phyloP scores from a whole-genome alignment of 148 eudicot genomes.

The Camellia japonica region DNA sequence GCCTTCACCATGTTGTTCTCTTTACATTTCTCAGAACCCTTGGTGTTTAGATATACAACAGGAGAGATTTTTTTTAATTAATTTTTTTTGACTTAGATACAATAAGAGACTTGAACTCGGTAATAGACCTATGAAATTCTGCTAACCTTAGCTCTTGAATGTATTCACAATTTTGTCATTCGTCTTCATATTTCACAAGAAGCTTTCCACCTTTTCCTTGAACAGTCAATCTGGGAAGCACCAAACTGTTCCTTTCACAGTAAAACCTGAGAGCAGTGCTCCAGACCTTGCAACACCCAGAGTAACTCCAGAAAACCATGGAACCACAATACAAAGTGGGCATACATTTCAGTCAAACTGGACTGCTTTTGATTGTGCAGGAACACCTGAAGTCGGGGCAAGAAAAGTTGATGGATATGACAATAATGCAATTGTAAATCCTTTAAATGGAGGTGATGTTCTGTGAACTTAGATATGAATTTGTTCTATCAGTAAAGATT shows the following conservation, averaged over 20 bases:
- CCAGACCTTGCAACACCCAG: constrained; percentile 67
- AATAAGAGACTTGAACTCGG: too few relatives aligned
- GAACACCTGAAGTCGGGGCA: constrained; percentile 36
- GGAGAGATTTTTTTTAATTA: too few relatives aligned
- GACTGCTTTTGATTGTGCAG: constrained; percentile 32
- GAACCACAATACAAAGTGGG: constrained; percentile 36
- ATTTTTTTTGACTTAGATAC: too few relatives aligned
- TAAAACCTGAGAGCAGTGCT: constrained; percentile 37
- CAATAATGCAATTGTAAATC: constrained; percentile 18
- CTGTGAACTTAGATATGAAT: neutral
- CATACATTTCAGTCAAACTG: constrained; percentile 47
- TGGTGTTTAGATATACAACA: neutral
- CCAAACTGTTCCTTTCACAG: constrained; percentile 23
- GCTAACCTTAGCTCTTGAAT: neutral
- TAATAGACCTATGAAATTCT: neutral
- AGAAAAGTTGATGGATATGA: constrained; percentile 27
- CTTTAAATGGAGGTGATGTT: constrained; percentile 32
- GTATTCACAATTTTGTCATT: neutral
- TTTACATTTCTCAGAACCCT: neutral
- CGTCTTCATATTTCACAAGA: constrained; percentile 3
- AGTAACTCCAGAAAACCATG: constrained; percentile 49
- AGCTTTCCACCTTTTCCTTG: constrained; percentile 11
- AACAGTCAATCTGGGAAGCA: constrained; percentile 47
- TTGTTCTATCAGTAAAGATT: neutral
- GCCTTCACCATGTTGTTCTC: neutral